A percentile compares a stretch with the other conserved stretches of the same genome.
These are phyloP conservation scores for Neurospora sp. DNA, from an alignment of 495 filamentous ascomycete species.

Conservation along the genomic window DNA sequence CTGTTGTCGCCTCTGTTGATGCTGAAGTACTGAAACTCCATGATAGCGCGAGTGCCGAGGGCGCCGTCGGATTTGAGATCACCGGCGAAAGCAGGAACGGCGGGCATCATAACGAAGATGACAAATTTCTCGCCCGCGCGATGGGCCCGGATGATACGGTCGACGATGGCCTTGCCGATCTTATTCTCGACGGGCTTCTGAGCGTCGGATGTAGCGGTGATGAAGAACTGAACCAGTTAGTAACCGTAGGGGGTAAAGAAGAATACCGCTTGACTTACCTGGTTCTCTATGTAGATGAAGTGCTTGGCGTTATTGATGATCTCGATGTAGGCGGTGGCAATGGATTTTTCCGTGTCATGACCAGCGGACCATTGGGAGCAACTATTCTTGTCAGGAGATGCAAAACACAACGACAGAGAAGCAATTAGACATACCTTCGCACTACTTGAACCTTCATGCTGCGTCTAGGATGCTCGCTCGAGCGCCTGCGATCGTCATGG, in stretches of 20 bases:
- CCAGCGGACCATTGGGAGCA: constrained; percentile 65
- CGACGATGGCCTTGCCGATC: constrained; percentile 80
- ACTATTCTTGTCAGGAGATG: constrained; percentile 23
- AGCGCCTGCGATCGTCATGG: background rate
- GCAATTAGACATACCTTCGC: constrained; percentile 25
- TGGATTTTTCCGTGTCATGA: constrained; percentile 66
- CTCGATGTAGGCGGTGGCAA: constrained; percentile 79
- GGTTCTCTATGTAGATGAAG: constrained; percentile 93
- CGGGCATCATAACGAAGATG: constrained; percentile 77
- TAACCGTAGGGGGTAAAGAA: background rate
- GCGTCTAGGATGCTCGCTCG: constrained; percentile 1
- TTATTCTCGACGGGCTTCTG: constrained; percentile 79
- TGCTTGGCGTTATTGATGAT: constrained; percentile 72
- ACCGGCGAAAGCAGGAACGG: constrained; percentile 84
- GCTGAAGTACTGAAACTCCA: constrained; percentile 75
- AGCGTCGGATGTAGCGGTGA: constrained; percentile 69
- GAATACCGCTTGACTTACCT: constrained; percentile 26
- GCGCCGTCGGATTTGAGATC: constrained; percentile 71
- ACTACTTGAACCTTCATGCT: constrained; percentile 31
- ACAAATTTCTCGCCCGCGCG: constrained; percentile 65
- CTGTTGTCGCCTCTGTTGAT: constrained; percentile 82
- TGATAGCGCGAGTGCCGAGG: constrained; percentile 83
- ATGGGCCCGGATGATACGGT: constrained; percentile 74
- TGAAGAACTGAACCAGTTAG: constrained; percentile 58
- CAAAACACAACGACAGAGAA: background rate